Evolutionary conservation across 2,329 filamentous ascomycete genomes (phyloP).

Genomic region (Fusarium solani-melongenae): DNA sequence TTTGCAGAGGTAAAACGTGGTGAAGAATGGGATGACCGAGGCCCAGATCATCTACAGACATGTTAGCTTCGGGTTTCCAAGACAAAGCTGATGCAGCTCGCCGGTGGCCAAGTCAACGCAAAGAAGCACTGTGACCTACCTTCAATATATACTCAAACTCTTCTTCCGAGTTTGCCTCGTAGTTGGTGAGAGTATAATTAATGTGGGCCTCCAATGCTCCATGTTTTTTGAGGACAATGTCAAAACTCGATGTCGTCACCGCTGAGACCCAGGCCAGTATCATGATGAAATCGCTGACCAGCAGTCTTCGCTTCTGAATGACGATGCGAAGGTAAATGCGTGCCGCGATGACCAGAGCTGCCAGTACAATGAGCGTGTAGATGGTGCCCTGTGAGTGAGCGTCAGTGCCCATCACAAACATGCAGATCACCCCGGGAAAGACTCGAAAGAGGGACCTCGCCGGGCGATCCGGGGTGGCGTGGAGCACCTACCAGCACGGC

Average conservation of each 20-base stretch:
- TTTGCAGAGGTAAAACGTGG: slow-evolving; percentile 17
- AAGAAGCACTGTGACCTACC: neutral
- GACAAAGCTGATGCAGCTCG: neutral
- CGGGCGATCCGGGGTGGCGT: neutral
- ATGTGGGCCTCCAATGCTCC: neutral
- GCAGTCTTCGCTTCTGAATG: neutral
- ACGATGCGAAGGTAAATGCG: neutral
- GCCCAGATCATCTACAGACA: slow-evolving; percentile 1
- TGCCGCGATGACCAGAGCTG: neutral
- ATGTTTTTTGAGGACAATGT: neutral
- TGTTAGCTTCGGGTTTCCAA: neutral
- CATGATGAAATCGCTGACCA: neutral
- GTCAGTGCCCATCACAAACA: neutral
- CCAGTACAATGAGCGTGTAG: neutral
- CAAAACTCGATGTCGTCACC: neutral
- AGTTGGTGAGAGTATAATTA: neutral
- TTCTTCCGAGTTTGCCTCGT: neutral
- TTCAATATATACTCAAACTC: neutral
- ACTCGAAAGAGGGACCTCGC: neutral
- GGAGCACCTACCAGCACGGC: slow-evolving; percentile 3
- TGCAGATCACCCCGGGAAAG: neutral
- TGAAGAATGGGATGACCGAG: slow-evolving; percentile 1
- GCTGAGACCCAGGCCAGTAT: neutral
- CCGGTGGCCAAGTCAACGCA: neutral
- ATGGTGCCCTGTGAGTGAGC: neutral